These are phyloP conservation scores for Trichoderma gamsii DNA, from an alignment of 495 filamentous ascomycete species.

Conservation along the genomic window DNA sequence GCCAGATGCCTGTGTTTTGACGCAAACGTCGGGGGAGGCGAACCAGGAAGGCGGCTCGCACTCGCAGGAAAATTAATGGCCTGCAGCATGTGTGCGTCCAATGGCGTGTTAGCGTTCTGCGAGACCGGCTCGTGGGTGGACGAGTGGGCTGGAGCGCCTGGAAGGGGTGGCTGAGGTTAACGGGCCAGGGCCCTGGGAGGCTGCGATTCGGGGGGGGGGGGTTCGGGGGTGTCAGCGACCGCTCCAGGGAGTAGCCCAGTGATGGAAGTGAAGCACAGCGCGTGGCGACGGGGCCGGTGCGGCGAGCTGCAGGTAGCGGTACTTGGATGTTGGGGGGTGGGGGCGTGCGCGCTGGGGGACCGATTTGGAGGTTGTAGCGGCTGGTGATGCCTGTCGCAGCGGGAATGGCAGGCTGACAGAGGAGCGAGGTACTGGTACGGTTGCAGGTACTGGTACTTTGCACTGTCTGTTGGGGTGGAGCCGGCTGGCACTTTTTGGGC, in stretches of 20 bases:
- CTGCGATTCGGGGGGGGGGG: background rate
- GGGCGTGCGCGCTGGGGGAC: background rate
- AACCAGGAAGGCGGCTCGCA: constrained; percentile 3
- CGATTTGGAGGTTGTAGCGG: background rate
- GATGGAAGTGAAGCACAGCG: background rate
- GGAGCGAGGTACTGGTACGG: background rate
- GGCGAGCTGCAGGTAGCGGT: background rate
- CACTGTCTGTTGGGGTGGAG: background rate
- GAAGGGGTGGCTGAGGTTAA: background rate
- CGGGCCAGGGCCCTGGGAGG: background rate
- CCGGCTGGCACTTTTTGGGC: background rate
- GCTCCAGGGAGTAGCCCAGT: background rate
- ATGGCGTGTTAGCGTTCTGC: background rate
- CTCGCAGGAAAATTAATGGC: constrained; percentile 12
- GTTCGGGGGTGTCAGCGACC: background rate
- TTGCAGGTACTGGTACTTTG: background rate
- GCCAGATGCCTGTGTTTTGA: background rate
- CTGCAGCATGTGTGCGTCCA: constrained; percentile 6
- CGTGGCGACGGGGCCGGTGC: background rate
- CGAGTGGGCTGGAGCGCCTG: constrained; percentile 7
- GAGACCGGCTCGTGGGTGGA: constrained; percentile 13
- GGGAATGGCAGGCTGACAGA: background rate
- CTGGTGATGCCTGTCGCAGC: background rate
- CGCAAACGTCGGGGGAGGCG: constrained; percentile 1
- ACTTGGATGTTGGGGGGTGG: background rate